A percentile compares a stretch with the other conserved stretches of the same genome.
These are phyloP conservation scores for Pyracantha coccinea DNA, from an alignment of 331 rosid species.

Conservation along the genomic window DNA sequence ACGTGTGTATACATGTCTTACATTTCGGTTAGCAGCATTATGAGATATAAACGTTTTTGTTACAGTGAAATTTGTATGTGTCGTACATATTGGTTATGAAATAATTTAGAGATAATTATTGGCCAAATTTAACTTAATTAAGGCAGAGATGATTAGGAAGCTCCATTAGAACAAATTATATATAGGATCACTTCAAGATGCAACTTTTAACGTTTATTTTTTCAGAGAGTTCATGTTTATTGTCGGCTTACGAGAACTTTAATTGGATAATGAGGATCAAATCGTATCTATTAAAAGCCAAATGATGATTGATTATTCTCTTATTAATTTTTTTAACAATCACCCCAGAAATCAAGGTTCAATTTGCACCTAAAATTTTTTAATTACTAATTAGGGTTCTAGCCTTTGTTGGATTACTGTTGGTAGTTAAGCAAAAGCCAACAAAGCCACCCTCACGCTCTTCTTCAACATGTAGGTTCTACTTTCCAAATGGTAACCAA, in stretches of 20 bases:
- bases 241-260: neutral
- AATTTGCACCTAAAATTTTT: conserved; percentile 22
- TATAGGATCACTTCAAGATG: too few species aligned
- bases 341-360: conserved; percentile 76
- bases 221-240: too few species aligned
- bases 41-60: neutral
- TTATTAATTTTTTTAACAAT: conserved; percentile 31
- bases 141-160: too few species aligned
- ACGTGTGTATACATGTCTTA: too few species aligned
- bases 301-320: conserved; percentile 40
- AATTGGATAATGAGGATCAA: neutral
- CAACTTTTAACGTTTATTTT: too few species aligned
- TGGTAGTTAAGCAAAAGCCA: conserved; percentile 1
- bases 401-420: conserved; percentile 15
- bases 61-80: neutral
- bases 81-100: neutral
- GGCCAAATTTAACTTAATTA: neutral
- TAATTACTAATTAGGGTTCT: conserved; percentile 23
- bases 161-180: too few species aligned
- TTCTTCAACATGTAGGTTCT: neutral
- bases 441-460: neutral
- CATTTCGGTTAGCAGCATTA: too few species aligned
- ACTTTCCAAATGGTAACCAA: neutral
- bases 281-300: conserved; percentile 18
- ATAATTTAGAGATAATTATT: conserved; percentile 28